These are phyloP conservation scores for Capsicum rhomboideum DNA, from an alignment of 257 asterid species.

Conservation along the genomic window DNA sequence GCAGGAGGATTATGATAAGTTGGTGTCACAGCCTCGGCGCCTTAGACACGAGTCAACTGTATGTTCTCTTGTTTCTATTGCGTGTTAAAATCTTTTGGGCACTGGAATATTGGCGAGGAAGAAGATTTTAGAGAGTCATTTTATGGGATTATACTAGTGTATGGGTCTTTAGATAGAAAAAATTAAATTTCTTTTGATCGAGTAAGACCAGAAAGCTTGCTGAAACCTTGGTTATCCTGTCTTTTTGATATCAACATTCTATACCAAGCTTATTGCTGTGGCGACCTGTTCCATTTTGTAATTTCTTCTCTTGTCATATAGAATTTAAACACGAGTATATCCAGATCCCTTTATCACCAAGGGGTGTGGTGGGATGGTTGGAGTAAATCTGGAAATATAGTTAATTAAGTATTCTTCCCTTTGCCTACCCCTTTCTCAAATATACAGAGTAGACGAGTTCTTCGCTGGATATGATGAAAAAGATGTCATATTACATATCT, in stretches of 20 bases:
- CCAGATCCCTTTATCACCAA: neutral
- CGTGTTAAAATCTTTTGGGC: neutral
- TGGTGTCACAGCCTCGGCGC: slow-evolving; percentile 63
- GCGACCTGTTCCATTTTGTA: neutral
- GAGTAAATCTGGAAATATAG: neutral
- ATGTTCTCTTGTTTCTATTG: slow-evolving; percentile 27
- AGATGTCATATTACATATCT: neutral
- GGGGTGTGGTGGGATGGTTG: neutral
- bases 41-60: slow-evolving; percentile 88
- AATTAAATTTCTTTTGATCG: neutral
- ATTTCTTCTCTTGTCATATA: neutral
- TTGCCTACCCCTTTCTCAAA: neutral
- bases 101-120: neutral
- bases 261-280: neutral
- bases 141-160: neutral
- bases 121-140: neutral
- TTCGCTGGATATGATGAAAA: neutral
- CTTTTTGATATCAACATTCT: neutral
- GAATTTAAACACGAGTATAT: neutral
- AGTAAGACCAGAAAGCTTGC: neutral
- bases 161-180: neutral
- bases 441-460: neutral
- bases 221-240: neutral
- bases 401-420: neutral
- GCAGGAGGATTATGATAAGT: slow-evolving; percentile 78